Base-by-base conservation (phyloP, 164 flowering plant genomes). In the Magnolia kwangsiensis region DNA sequence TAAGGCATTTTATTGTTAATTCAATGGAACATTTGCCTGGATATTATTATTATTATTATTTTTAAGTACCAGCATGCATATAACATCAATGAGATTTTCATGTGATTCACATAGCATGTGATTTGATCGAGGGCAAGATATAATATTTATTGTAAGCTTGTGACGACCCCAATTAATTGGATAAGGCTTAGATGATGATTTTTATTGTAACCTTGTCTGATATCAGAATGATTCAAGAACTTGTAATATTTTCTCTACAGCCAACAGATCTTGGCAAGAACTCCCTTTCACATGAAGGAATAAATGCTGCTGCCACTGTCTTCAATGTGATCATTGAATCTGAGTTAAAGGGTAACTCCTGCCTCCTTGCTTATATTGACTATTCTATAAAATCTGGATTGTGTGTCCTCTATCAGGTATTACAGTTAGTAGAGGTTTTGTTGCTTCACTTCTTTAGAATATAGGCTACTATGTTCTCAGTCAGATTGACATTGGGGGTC, bases 251-350 rank as follows among this genome's bases (percentile, higher is more conserved):
- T 49, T 76, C 9, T 24, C 29, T 24, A 65, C 93, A 93, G 98
- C 87, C 91, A 63, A 74, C 80, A 65, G 86, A 86, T 81, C 72
- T 75, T 76, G 81, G 86, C 59, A 81, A 75, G 77, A 74, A 74
- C 64, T 50, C 79, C 69, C 87, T 91, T 82, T 95, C 98, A 68
- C 80, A 84, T 50, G 97, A 92, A 80, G 97, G 91, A 75, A 82
- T 79, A 63, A 81, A 74, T 80, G 93, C 92, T 66, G 91, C 92
- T 45, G 90, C 91, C 73, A 79, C 79, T 82, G 88, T 92, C 13
- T 96, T 96, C 83, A 78, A 82, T 69, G 78, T 87, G 80, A 91
- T 94, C 79, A 89, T 89, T 31, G 92, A 94, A 81, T 86, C 90
- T 71, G 98, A 96, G 82, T 85, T 96, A 66, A 92, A 87, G 79